These are phyloP conservation scores for Phragmites australis DNA, from an alignment of 176 grass and related monocot genomes.

Conservation along the genomic window DNA sequence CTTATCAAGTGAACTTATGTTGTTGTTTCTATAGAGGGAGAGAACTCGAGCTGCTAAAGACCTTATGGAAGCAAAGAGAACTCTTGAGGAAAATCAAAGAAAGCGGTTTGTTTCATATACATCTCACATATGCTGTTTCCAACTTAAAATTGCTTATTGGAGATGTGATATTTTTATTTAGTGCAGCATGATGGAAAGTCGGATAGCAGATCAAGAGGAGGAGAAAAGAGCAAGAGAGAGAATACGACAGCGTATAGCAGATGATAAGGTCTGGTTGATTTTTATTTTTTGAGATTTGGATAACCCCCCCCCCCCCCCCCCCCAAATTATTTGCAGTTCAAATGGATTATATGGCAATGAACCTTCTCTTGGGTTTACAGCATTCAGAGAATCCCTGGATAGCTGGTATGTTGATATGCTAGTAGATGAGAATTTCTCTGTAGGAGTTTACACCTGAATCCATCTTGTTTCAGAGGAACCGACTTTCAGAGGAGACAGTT, in stretches of 20 bases:
- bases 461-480: neutral
- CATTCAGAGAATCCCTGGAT: too few species aligned
- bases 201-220: conserved; percentile 74
- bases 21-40: conserved; percentile 49
- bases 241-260: conserved; percentile 63
- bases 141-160: conserved; percentile 3
- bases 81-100: conserved; percentile 78
- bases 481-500: neutral
- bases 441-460: neutral
- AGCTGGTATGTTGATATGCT: neutral
- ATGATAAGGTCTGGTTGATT: conserved; percentile 67
- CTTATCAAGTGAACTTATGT: conserved; percentile 23
- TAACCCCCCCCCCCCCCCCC: neutral
- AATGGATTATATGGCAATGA: neutral
- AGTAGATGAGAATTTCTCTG: neutral
- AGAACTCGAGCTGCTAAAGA: conserved; percentile 69
- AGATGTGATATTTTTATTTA: conserved; percentile 25
- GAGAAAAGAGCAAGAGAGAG: conserved; percentile 80
- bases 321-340: neutral
- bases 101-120: conserved; percentile 59
- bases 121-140: neutral
- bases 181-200: conserved; percentile 62
- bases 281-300: neutral
- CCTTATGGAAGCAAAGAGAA: conserved; percentile 64
- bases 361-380: neutral